Base-by-base conservation (phyloP, 768 basidiomycete genomes). In the Peribolospora baueri region DNA sequence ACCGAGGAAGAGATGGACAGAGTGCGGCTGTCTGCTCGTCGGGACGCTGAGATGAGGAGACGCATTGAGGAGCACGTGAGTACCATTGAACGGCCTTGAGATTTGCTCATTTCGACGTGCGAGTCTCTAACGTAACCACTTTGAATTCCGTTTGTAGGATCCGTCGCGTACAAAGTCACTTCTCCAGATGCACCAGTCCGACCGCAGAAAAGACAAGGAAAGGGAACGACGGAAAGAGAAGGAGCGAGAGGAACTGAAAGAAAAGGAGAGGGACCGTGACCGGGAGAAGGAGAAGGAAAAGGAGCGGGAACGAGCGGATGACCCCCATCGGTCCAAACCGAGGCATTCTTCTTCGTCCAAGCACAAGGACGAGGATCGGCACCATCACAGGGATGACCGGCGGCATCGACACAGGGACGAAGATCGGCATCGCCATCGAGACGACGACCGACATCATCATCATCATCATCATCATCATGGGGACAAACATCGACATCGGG, bases 31-130 rank as follows among this genome's bases (percentile, higher is more conserved):
- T 74, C 70, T 62, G 51, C 39, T 48, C 48, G 13, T 42, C 69
- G 74, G 59, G 84, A 87, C 52, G 79, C 75, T 41, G 81, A 75
- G 54, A 76, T 88, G 53, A 71, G 77, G 57, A 71, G 64, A 56
- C 79, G 76, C 10, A 83, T 93, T 7, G 79, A 86, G 2, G 79
- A 80, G 50, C 81, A 90, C 64, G 25, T 25, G 25, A 25, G 25
- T 25, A 25, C 25, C 25, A 25, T 25, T 25, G 25, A 25, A 25
- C 1, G 25, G 25, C 25, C 25, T 25, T 25, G 25, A 25, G 25
- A 25, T 25, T 25, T 25, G 25, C 25, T 25, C 25, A 25, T 25
- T 25, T 25, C 25, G 25, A 25, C 25, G 25, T 25, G 25, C 25
- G 25, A 25, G 25, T 25, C 25, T 25, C 25, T 25, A 25, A 25